Percentiles rank a stretch among this genome's conserved stretches.
phyloP scores from a whole-genome alignment of 176 grass and related monocot genomes.

The Juncus inflexus region DNA sequence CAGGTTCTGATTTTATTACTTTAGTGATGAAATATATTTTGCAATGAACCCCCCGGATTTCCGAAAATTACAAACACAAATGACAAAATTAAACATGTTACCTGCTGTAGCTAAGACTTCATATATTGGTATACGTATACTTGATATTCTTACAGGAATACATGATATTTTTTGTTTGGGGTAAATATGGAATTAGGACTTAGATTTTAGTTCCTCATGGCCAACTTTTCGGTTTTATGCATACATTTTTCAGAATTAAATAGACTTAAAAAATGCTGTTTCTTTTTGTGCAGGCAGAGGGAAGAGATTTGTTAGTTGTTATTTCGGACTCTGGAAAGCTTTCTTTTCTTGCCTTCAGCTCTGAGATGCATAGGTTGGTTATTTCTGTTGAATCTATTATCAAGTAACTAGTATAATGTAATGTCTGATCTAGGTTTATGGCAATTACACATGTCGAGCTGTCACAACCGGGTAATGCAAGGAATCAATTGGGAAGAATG shows the following conservation, averaged over 20 bases:
- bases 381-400: neutral
- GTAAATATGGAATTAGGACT: neutral
- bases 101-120: too few relatives aligned
- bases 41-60: too few relatives aligned
- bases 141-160: neutral
- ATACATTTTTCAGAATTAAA: neutral
- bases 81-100: too few relatives aligned
- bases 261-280: conserved; percentile 6
- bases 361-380: conserved; percentile 86
- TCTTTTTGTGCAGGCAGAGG: conserved; percentile 52
- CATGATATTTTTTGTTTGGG: neutral
- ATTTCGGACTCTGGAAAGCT: conserved; percentile 98
- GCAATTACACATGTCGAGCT: conserved; percentile 72
- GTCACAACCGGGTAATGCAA: conserved; percentile 88
- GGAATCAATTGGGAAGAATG: conserved; percentile 75
- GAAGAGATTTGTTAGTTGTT: conserved; percentile 79
- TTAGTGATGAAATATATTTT: neutral
- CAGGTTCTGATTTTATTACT: conserved; percentile 44
- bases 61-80: too few relatives aligned
- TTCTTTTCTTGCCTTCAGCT: conserved; percentile 82
- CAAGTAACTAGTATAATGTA: conserved; percentile 14
- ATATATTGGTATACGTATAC: too few relatives aligned
- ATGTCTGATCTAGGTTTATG: conserved; percentile 65
- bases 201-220: too few relatives aligned
- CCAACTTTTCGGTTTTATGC: too few relatives aligned